phyloP scores from a whole-genome alignment of 345 rosid species.

The Dipteronia sinensis region DNA sequence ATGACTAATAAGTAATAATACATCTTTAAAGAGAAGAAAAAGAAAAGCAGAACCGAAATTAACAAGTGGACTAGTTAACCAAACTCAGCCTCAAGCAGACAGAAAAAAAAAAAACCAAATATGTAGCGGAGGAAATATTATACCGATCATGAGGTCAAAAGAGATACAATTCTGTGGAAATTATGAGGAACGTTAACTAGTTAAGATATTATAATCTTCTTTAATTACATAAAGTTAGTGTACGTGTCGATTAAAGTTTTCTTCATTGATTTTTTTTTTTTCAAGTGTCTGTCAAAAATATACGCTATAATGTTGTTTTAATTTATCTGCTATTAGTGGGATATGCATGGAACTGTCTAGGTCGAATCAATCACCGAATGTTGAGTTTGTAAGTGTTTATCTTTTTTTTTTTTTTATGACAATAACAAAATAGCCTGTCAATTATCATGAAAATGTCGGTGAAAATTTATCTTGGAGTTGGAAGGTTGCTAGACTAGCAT shows the following conservation, averaged over 20 bases:
- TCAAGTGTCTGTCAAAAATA: conserved; percentile 9
- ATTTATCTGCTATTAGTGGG: background rate
- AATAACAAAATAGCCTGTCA: background rate
- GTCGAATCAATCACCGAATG: conserved; percentile 3
- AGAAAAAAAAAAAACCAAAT: background rate
- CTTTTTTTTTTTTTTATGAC: too few species aligned
- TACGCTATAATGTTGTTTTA: background rate
- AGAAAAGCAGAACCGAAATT: background rate
- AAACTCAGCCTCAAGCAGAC: background rate
- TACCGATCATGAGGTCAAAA: conserved; percentile 18
- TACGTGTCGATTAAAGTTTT: background rate
- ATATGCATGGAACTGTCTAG: background rate
- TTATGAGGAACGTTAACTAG: background rate
- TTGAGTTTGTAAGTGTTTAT: background rate
- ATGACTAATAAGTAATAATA: background rate
- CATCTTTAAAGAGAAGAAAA: background rate
- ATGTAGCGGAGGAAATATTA: background rate
- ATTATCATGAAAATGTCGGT: background rate
- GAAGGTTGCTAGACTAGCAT: background rate
- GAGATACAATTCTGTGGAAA: conserved; percentile 13
- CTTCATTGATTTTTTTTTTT: background rate
- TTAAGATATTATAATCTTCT: background rate
- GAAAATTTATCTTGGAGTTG: background rate
- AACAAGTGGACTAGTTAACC: conserved; percentile 3
- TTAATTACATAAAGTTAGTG: conserved; percentile 9